Evolutionary conservation across 2,329 filamentous ascomycete species (phyloP), one percentile per base, ranked within the genome.

Genomic region (Botrytis pseudocinerea): DNA sequence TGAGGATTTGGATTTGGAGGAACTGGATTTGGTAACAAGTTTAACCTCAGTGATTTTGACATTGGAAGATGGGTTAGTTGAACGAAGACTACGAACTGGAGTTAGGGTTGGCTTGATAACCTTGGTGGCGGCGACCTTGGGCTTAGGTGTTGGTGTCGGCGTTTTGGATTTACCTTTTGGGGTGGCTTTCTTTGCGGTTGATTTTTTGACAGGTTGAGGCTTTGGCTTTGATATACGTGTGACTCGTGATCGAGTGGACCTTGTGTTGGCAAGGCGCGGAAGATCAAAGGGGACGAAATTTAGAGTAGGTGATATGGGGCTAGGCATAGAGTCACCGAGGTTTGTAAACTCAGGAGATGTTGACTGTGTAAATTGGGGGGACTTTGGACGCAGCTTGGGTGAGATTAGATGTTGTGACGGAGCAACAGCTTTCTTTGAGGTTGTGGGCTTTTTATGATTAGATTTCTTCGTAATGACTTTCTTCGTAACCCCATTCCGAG

Each of bases 221-320:
- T 20, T 44, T 44, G 48, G n/a, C 54, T 69, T 69, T 22, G 65
- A 69, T 69, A 69, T 57, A 25, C 38, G 54, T 42, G 65, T 69
- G 18, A 38, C 48, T 57, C 18, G 65, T 69, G 48, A 32, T 32
- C 18, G 18, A 20, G 48, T 57, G 38, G 65, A 42, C 54, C 9
- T 32, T 10, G 14, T 22, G 25, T 57, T 32, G 40, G 9, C 0
- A 10, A 20, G 18, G 6, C 2, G n/a, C 35, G 48, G 48, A 32
- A 44, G 14, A 38, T 69, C 48, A 40, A 69, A 69, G 18, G 48
- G 51, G 18, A 69, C 57, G 25, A 57, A 69, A 40, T 69, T 38
- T 32, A 69, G 20, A 69, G 38, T 22, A 20, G n/a, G n/a, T 44
- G 16, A 28, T 6, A 32, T n/a, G 4, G 61, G 38, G n/a, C 3